These are phyloP conservation scores for Leishmania turanica DNA, from an alignment of 208 protist species.

Conservation along the genomic window DNA sequence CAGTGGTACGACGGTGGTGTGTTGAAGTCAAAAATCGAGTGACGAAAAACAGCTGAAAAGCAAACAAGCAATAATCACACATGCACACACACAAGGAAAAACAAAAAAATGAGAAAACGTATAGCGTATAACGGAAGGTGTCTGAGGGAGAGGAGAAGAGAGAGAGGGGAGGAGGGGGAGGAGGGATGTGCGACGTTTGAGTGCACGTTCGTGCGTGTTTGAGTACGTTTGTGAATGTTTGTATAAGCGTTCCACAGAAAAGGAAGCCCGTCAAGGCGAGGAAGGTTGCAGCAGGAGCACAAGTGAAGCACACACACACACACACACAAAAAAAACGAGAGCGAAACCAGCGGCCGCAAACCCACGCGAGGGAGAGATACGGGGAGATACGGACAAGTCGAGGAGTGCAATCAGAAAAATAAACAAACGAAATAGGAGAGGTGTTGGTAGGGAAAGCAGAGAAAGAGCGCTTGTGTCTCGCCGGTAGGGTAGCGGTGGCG, in stretches of 20 bases:
- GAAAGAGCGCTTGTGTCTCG: background rate
- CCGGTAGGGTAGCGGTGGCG: background rate
- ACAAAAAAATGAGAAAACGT: background rate
- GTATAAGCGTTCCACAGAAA: slow-evolving; percentile 4
- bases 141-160: background rate
- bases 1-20: background rate
- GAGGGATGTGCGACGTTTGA: background rate
- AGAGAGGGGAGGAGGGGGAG: background rate
- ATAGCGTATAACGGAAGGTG: background rate
- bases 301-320: background rate
- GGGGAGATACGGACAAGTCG: background rate
- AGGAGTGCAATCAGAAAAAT: background rate
- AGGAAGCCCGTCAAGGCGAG: background rate
- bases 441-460: background rate
- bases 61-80: background rate
- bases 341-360: background rate
- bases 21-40: background rate
- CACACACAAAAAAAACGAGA: background rate
- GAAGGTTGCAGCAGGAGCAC: background rate
- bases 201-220: background rate
- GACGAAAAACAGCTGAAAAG: background rate
- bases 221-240: background rate
- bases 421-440: background rate
- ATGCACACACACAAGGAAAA: background rate
- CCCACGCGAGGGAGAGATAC: background rate